A percentile compares a stretch with the other conserved stretches of the same genome.
phyloP scores from a whole-genome alignment of 129 eudicot species.

The Chrysanthemum lavandulifolium region DNA sequence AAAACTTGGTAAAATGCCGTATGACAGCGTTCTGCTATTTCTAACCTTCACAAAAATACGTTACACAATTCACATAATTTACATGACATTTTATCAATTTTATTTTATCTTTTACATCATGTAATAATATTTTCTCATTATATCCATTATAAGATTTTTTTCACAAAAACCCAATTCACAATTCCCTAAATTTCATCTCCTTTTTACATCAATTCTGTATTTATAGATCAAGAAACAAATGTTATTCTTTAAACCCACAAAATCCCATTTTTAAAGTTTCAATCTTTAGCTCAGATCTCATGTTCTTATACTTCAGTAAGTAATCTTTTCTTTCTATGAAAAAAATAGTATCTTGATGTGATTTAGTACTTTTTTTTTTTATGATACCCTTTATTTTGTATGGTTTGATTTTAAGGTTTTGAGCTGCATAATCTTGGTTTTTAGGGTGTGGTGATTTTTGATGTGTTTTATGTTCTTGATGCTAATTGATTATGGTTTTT shows the following conservation, averaged over 20 bases:
- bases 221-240: background rate
- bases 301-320: conserved; percentile 26
- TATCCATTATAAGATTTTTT: too few relatives aligned
- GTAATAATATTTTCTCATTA: too few relatives aligned
- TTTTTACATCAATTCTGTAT: too few relatives aligned
- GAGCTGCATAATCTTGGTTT: background rate
- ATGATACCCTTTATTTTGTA: background rate
- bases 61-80: too few relatives aligned
- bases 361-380: conserved; percentile 4
- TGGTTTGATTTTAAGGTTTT: conserved; percentile 17
- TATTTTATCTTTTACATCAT: too few relatives aligned
- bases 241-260: background rate
- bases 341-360: background rate
- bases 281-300: conserved; percentile 37
- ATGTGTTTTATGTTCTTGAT: background rate
- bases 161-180: too few relatives aligned
- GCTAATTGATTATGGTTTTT: too few relatives aligned
- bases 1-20: too few relatives aligned
- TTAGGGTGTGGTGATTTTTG: conserved; percentile 24
- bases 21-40: too few relatives aligned
- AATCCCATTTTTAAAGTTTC: conserved; percentile 9
- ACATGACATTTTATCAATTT: too few relatives aligned
- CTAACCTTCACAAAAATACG: too few relatives aligned
- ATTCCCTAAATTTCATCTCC: too few relatives aligned
- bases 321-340: background rate